Evolutionary conservation across 1,284 basidiomycete species (phyloP).

Genomic region (Sanghuangporus weigelae): DNA sequence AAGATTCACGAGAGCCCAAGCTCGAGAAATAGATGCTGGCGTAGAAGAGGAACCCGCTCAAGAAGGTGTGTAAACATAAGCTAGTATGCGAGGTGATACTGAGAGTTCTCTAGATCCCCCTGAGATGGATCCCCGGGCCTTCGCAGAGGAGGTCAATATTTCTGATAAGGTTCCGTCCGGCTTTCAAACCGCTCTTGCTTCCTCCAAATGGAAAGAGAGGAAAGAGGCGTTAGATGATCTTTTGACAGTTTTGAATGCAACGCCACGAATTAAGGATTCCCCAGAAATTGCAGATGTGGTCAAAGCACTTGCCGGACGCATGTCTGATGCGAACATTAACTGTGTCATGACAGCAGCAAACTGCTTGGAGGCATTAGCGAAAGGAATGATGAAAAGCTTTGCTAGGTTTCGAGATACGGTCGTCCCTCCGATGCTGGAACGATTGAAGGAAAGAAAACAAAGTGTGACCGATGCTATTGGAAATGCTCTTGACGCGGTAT

Average conservation of each 20-base stretch:
- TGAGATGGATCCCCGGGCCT: slow-evolving; percentile 73
- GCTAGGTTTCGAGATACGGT: slow-evolving; percentile 71
- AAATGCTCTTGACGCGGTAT: slow-evolving; percentile 85
- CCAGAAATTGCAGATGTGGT: slow-evolving; percentile 70
- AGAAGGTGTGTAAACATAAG: slow-evolving; percentile 25
- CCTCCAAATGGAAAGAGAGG: slow-evolving; percentile 98
- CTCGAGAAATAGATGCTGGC: slow-evolving; percentile 64
- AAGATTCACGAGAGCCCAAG: slow-evolving; percentile 74
- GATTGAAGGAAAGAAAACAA: slow-evolving; percentile 92
- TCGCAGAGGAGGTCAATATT: slow-evolving; percentile 83
- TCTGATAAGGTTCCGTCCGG: slow-evolving; percentile 71
- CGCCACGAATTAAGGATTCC: slow-evolving; percentile 76
- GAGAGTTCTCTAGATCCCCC: slow-evolving; percentile 33
- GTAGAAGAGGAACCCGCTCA: slow-evolving; percentile 35
- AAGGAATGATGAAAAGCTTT: slow-evolving; percentile 74
- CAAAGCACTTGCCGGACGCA: slow-evolving; percentile 74
- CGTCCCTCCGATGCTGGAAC: slow-evolving; percentile 79
- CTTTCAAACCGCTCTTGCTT: slow-evolving; percentile 70
- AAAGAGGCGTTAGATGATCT: slow-evolving; percentile 90
- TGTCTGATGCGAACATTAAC: slow-evolving; percentile 93
- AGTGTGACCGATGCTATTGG: slow-evolving; percentile 89
- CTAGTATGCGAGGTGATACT: background rate
- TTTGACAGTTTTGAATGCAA: slow-evolving; percentile 63
- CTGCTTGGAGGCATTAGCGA: slow-evolving; percentile 83
- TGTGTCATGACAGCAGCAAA: slow-evolving; percentile 90